phyloP scores from a whole-genome alignment of 225 moss, liverwort and hornwort genomes.

The Climacium dendroides region DNA sequence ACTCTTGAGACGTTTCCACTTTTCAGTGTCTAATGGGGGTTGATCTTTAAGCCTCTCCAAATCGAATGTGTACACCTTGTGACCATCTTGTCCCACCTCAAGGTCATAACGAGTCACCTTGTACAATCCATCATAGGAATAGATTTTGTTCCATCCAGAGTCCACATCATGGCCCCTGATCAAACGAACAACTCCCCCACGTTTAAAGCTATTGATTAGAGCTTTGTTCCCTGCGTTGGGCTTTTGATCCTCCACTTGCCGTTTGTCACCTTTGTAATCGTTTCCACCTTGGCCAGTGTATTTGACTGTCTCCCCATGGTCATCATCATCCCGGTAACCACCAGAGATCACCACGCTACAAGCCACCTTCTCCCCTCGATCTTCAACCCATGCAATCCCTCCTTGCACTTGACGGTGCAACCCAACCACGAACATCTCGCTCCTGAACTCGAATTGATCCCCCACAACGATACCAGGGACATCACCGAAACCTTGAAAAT shows the following conservation, averaged over 20 bases:
- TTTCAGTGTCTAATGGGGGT: neutral
- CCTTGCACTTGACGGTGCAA: slow-evolving; percentile 15
- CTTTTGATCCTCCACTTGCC: slow-evolving; percentile 5
- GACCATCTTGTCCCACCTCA: slow-evolving; percentile 15
- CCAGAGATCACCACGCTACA: slow-evolving; percentile 19
- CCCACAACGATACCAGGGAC: slow-evolving; percentile 12
- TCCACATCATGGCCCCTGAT: slow-evolving; percentile 5
- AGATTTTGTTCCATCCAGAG: slow-evolving; percentile 17
- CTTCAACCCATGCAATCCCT: neutral
- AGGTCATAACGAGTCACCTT: neutral
- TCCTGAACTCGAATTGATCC: neutral
- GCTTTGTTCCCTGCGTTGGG: neutral
- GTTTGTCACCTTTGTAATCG: neutral
- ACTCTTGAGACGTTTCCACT: neutral
- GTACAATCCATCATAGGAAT: slow-evolving; percentile 67
- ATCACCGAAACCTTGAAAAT: neutral
- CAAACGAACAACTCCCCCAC: neutral
- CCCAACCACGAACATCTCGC: neutral
- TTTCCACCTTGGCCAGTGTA: slow-evolving; percentile 42
- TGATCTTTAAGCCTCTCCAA: slow-evolving; percentile 16
- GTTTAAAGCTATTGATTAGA: neutral
- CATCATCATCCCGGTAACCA: slow-evolving; percentile 19
- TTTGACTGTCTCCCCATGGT: neutral
- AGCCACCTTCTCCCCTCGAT: neutral
- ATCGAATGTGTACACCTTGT: slow-evolving; percentile 28